Evolutionary conservation across 305 asterid genomes (phyloP).

Genomic region (Stenogyne calaminthoides): DNA sequence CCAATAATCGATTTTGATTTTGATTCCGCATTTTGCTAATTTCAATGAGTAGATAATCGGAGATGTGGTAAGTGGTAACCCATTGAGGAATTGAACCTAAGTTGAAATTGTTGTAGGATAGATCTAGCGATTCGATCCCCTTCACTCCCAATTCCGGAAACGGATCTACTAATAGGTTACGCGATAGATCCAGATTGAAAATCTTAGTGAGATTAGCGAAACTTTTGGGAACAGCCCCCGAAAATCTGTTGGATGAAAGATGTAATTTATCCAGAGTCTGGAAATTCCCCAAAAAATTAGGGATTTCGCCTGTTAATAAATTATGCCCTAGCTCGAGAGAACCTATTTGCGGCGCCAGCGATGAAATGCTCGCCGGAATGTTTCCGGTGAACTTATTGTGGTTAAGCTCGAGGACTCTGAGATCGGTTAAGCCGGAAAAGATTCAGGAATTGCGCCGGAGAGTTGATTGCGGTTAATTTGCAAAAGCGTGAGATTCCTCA

Average conservation of each 20-base stretch:
- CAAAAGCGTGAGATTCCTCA: slow-evolving; percentile 45
- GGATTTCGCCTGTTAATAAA: slow-evolving; percentile 58
- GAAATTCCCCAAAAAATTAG: slow-evolving; percentile 62
- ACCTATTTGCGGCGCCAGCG: slow-evolving; percentile 39
- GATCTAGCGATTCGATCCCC: slow-evolving; percentile 78
- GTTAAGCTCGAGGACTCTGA: slow-evolving; percentile 39
- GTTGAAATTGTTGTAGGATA: slow-evolving; percentile 71
- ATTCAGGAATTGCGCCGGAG: slow-evolving; percentile 63
- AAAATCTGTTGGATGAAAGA: slow-evolving; percentile 60
- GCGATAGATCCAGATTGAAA: slow-evolving; percentile 77
- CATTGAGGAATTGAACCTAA: slow-evolving; percentile 66
- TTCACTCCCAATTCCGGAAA: slow-evolving; percentile 63
- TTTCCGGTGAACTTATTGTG: slow-evolving; percentile 58
- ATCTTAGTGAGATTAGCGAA: slow-evolving; percentile 83
- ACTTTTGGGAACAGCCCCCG: slow-evolving; percentile 66
- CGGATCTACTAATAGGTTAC: slow-evolving; percentile 66
- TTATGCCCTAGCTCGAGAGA: slow-evolving; percentile 74
- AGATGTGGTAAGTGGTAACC: slow-evolving; percentile 70
- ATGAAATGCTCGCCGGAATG: slow-evolving; percentile 54
- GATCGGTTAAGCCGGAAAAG: slow-evolving; percentile 44
- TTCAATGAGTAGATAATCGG: slow-evolving; percentile 68
- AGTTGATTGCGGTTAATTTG: slow-evolving; percentile 50
- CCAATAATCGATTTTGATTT: slow-evolving; percentile 71
- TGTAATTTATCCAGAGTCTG: slow-evolving; percentile 68
- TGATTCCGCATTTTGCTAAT: slow-evolving; percentile 78